Evolutionary conservation across 345 rosid species (phyloP), one percentile per base, ranked within the genome.

Genomic region (Odontarrhena argentea): DNA sequence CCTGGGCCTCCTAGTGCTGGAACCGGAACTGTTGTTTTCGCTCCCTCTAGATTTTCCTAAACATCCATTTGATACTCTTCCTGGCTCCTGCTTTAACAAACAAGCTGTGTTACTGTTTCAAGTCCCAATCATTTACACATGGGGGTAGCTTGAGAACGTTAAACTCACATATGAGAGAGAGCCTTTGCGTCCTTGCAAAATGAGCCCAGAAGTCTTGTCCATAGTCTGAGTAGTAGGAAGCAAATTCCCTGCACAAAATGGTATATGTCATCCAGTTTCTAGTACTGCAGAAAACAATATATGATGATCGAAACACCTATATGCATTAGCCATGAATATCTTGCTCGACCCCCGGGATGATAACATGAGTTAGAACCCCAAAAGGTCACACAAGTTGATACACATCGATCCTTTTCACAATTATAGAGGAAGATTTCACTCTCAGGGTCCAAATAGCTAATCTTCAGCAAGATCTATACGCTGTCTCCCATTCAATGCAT

Each of bases 401-500:
- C 35, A 48, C 14, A 7, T 58, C 10, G 30, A 47, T 68, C 65
- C 65, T 68, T 68, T 48, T 57, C 11, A n/a, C 46, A 56, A 40
- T 67, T 34, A 52, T 14, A 51, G 32, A 56, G 9, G 30, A 47
- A 37, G 22, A 68, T 26, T 26, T 48, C 58, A 54, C 41, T 26
- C 28, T 48, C 58, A 54, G 49, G 36, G 26, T 71, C 70, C 65
- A 49, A 41, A 48, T 15, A 71, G 51, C 45, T 48, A n/a, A 48
- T 47, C 65, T 55, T 55, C 69, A 48, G 51, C 46, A 40, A 47
- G 43, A 63, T 55, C 63, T 63, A 38, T 55, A 55, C 7, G 76
- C 66, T 65, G 66, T 72, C 65, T 64, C 60, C 71, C 70, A 34
- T 50, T 57, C 76, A 72, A 72, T 72, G 76, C 66, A 70, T 72